Conservation (phyloP, 192 early-diverging fungal genomes). For the Powellomyces hirtus region DNA sequence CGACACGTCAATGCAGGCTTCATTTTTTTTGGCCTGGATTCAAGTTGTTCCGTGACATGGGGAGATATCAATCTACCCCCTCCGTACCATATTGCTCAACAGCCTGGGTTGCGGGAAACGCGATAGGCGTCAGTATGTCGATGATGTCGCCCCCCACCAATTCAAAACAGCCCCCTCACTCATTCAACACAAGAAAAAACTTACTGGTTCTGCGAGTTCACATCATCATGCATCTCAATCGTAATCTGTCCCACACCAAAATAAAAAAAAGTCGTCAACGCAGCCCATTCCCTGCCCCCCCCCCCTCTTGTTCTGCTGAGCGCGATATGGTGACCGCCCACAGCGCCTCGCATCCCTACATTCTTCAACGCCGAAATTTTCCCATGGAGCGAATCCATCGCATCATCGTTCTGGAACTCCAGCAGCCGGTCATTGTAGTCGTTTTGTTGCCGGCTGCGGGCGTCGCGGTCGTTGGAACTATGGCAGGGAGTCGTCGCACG, state of each 20-base stretch:
- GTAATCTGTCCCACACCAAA: too few species aligned
- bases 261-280: too few species aligned
- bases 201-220: slow-evolving; percentile 15
- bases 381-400: slow-evolving; percentile 7
- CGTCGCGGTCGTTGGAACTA: neutral
- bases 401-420: slow-evolving; percentile 12
- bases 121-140: too few species aligned
- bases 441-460: neutral
- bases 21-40: too few species aligned
- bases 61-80: too few species aligned
- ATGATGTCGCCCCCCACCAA: too few species aligned
- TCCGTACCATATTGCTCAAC: slow-evolving; percentile 5
- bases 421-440: slow-evolving; percentile 11
- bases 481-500: neutral
- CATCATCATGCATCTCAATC: slow-evolving; percentile 12
- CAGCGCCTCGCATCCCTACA: neutral
- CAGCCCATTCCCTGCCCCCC: neutral
- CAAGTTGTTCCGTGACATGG: too few species aligned
- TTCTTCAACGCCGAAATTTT: slow-evolving; percentile 10
- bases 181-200: neutral
- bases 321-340: neutral
- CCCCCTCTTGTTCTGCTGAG: neutral
- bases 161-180: too few species aligned
- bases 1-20: too few species aligned
- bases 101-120: too few species aligned